Evolutionary conservation across 768 basidiomycete genomes (phyloP).

Genomic region (Suillus bovinus): DNA sequence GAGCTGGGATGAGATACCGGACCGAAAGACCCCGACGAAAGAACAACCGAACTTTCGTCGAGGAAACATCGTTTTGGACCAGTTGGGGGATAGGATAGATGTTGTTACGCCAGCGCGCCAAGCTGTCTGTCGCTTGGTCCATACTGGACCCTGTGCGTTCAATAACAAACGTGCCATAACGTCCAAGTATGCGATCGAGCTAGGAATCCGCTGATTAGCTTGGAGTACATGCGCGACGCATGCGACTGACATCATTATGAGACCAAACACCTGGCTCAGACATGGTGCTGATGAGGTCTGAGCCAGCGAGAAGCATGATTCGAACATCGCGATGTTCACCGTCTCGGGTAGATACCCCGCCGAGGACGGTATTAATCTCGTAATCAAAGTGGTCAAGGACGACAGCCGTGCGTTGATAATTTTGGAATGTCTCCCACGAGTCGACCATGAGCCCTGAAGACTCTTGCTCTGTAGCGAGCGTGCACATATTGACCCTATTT

Average conservation of each 20-base stretch:
- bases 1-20: constrained; percentile 87
- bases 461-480: constrained; percentile 86
- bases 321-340: constrained; percentile 75
- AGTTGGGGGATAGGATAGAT: constrained; percentile 92
- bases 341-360: constrained; percentile 74
- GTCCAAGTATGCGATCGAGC: constrained; percentile 95
- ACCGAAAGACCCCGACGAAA: constrained; percentile 78
- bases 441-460: constrained; percentile 97
- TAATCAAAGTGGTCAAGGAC: constrained; percentile 97
- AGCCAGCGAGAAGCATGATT: constrained; percentile 96
- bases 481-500: constrained; percentile 82
- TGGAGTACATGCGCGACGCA: not conserved
- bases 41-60: constrained; percentile 87
- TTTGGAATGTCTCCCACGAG: constrained; percentile 94
- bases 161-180: constrained; percentile 92
- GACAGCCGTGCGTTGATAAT: constrained; percentile 94
- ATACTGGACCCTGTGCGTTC: constrained; percentile 94
- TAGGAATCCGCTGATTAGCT: constrained; percentile 32
- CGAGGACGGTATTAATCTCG: constrained; percentile 84
- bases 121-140: constrained; percentile 74
- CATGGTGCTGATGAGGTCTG: constrained; percentile 97
- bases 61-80: constrained; percentile 96
- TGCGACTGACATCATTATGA: constrained; percentile 78
- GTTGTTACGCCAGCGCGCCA: constrained; percentile 78
- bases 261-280: constrained; percentile 98